phyloP scores from a whole-genome alignment of 371 early-diverging fungal species.

The Syncephalastrum racemosum region DNA sequence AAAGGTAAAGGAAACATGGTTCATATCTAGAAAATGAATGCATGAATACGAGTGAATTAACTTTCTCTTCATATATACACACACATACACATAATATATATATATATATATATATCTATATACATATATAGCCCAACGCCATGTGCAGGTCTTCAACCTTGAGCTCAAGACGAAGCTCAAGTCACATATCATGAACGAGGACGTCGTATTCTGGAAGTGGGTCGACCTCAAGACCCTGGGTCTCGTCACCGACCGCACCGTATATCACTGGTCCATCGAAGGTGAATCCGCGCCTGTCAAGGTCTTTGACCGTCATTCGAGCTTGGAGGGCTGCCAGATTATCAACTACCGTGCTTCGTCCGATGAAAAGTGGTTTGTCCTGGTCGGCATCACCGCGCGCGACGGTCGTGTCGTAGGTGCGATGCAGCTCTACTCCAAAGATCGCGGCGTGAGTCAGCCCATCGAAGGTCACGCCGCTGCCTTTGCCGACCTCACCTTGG shows the following conservation, averaged over 20 bases:
- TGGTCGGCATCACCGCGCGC: slow-evolving; percentile 94
- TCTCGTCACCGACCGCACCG: slow-evolving; percentile 86
- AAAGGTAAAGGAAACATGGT: slow-evolving; percentile 69
- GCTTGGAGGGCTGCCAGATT: slow-evolving; percentile 84
- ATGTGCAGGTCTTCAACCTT: slow-evolving; percentile 96
- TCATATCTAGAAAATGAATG: background rate
- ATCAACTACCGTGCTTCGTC: slow-evolving; percentile 92
- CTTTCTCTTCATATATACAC: background rate
- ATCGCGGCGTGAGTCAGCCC: slow-evolving; percentile 90
- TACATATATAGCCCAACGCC: slow-evolving; percentile 67
- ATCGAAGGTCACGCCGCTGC: slow-evolving; percentile 97
- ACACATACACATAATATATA: background rate
- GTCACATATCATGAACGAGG: slow-evolving; percentile 88
- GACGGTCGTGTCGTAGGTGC: slow-evolving; percentile 90
- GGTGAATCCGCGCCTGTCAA: slow-evolving; percentile 85
- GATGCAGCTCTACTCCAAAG: slow-evolving; percentile 95
- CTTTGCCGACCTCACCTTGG: slow-evolving; percentile 88
- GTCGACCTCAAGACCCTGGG: slow-evolving; percentile 81
- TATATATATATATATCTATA: background rate
- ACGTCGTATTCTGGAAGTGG: slow-evolving; percentile 98
- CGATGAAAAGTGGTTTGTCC: slow-evolving; percentile 91
- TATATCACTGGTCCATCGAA: slow-evolving; percentile 97
- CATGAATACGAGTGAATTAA: background rate
- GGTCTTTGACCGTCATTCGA: slow-evolving; percentile 90
- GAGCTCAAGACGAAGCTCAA: slow-evolving; percentile 94